These are phyloP conservation scores for Rhododendron vialii DNA, from an alignment of 148 eudicot species.

Conservation along the genomic window DNA sequence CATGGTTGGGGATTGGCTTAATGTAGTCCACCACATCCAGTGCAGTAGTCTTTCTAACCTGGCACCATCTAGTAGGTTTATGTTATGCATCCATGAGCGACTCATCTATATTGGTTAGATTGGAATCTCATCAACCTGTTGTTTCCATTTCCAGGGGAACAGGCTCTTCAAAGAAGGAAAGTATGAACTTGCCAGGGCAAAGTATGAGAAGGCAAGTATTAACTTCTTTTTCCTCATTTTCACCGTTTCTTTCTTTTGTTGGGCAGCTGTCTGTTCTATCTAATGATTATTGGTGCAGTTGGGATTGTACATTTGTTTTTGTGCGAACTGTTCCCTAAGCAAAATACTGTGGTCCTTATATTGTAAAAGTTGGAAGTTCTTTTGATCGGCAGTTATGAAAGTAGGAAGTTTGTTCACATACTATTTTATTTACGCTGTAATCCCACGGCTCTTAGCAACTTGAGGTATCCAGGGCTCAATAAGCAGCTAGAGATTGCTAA, in stretches of 20 bases:
- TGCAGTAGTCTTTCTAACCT: background rate
- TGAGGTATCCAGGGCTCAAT: background rate
- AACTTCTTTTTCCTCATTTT: background rate
- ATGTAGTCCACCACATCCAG: background rate
- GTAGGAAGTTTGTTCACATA: background rate
- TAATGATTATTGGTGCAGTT: background rate
- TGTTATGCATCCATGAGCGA: background rate
- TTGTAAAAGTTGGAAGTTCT: background rate
- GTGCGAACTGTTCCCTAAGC: background rate
- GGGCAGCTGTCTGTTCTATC: background rate
- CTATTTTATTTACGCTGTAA: background rate
- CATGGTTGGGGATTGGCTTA: background rate
- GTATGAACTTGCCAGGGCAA: constrained; percentile 89
- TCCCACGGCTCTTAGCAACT: background rate
- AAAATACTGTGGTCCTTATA: constrained; percentile 1
- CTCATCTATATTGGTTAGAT: background rate
- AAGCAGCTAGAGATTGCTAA: background rate
- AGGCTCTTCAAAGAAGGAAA: constrained; percentile 97
- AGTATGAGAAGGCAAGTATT: constrained; percentile 79
- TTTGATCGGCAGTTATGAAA: background rate
- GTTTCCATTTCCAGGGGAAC: constrained; percentile 65
- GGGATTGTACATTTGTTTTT: background rate
- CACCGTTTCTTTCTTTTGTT: background rate
- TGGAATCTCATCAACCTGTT: constrained; percentile 5
- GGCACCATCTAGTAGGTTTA: background rate